phyloP scores from a whole-genome alignment of 768 basidiomycete species.

The Mycena rosella region DNA sequence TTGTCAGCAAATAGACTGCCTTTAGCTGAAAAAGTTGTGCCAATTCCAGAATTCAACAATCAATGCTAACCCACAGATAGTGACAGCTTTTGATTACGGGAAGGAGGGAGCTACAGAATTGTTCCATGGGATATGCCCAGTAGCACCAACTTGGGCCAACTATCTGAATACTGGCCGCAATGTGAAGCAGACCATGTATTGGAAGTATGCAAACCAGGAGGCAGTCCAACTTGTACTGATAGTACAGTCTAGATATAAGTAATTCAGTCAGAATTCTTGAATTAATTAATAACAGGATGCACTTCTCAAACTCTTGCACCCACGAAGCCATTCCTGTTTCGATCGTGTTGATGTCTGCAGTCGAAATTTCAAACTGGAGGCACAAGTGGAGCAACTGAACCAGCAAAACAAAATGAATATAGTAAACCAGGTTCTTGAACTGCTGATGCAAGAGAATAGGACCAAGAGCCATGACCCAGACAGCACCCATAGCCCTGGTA shows the following conservation, averaged over 20 bases:
- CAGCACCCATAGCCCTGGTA: too few species aligned
- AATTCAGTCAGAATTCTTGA: not conserved
- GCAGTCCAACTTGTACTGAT: slow-evolving; percentile 39
- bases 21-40: too few species aligned
- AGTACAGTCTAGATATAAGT: slow-evolving; percentile 40
- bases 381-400: slow-evolving; percentile 43
- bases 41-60: too few species aligned
- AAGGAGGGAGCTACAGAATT: slow-evolving; percentile 40
- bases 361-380: slow-evolving; percentile 44
- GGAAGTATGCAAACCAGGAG: slow-evolving; percentile 48
- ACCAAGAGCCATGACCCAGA: not conserved
- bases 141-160: slow-evolving; percentile 40
- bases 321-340: slow-evolving; percentile 43
- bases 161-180: slow-evolving; percentile 22
- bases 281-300: too few species aligned
- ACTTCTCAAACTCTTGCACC: slow-evolving; percentile 37
- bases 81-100: too few species aligned
- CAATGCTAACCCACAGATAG: too few species aligned
- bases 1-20: too few species aligned
- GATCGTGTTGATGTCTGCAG: slow-evolving; percentile 37
- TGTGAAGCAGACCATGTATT: slow-evolving; percentile 41
- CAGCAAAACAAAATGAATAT: not conserved
- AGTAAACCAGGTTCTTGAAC: not conserved
- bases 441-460: not conserved
- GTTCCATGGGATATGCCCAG: slow-evolving; percentile 45